Evolutionary conservation across 78 protist species (phyloP).

Genomic region (Isochrysis galbana): DNA sequence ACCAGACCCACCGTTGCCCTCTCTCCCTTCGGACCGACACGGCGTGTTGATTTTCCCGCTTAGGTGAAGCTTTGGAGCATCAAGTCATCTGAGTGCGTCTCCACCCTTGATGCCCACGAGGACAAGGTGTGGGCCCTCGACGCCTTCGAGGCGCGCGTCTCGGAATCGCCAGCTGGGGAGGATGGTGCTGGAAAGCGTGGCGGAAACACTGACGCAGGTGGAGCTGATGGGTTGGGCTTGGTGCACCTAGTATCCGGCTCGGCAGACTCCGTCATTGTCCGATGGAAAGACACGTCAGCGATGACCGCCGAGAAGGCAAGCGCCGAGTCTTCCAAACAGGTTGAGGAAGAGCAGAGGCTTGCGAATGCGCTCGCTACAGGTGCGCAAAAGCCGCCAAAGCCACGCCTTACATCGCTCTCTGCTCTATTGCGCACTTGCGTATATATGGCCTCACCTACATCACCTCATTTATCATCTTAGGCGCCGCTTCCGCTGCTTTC

Average conservation of each 20-base stretch:
- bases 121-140: constrained; percentile 85
- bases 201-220: too few relatives aligned
- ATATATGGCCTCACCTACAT: too few relatives aligned
- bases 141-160: constrained; percentile 34
- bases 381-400: not conserved
- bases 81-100: constrained; percentile 83
- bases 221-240: too few relatives aligned
- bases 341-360: not conserved
- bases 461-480: not conserved
- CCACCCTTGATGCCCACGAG: constrained; percentile 79
- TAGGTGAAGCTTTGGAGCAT: constrained; percentile 85
- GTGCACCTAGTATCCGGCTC: constrained; percentile 73
- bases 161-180: too few relatives aligned
- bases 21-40: not conserved
- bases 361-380: not conserved
- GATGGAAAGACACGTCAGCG: constrained; percentile 69
- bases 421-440: not conserved
- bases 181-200: too few relatives aligned
- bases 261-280: constrained; percentile 67
- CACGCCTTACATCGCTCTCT: not conserved
- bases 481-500: not conserved
- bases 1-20: not conserved
- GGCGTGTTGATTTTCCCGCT: constrained; percentile 67
- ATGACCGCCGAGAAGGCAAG: constrained; percentile 45
- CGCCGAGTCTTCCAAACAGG: constrained; percentile 44